Evolutionary conservation across 78 protist genomes (phyloP).

Genomic region (Dictyostelium capitatum): DNA sequence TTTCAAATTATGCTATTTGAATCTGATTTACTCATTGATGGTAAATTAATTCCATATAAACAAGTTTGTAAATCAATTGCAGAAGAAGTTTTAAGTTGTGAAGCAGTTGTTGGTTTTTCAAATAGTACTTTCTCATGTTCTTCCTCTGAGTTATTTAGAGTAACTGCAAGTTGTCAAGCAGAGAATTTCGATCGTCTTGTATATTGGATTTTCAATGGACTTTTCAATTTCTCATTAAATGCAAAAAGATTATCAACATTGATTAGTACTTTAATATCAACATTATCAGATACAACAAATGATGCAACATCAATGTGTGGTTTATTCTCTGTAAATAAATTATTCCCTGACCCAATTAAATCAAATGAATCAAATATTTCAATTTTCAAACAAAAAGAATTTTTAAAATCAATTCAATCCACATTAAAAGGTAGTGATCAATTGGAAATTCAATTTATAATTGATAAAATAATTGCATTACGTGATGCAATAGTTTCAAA

Average conservation of each 20-base stretch:
- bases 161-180: conserved; percentile 3
- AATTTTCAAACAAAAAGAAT: conserved; percentile 28
- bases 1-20: conserved; percentile 15
- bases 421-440: conserved; percentile 22
- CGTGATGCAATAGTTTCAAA: conserved; percentile 4
- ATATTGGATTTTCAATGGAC: conserved; percentile 29
- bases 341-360: neutral
- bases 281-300: conserved; percentile 1
- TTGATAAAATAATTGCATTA: neutral
- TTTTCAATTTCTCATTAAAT: neutral
- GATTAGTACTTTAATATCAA: neutral
- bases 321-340: neutral
- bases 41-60: conserved; percentile 24
- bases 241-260: neutral
- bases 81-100: conserved; percentile 9
- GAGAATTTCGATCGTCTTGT: neutral
- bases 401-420: neutral
- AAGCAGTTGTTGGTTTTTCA: conserved; percentile 8
- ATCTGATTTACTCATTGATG: neutral
- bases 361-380: conserved; percentile 21
- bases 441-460: neutral
- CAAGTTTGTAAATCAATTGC: conserved; percentile 8
- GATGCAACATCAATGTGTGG: conserved; percentile 23
- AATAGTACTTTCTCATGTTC: conserved; percentile 7
- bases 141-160: conserved; percentile 13